These are phyloP conservation scores for Apiospora saccharicola DNA, from an alignment of 2,329 filamentous ascomycete genomes.

Conservation along the genomic window DNA sequence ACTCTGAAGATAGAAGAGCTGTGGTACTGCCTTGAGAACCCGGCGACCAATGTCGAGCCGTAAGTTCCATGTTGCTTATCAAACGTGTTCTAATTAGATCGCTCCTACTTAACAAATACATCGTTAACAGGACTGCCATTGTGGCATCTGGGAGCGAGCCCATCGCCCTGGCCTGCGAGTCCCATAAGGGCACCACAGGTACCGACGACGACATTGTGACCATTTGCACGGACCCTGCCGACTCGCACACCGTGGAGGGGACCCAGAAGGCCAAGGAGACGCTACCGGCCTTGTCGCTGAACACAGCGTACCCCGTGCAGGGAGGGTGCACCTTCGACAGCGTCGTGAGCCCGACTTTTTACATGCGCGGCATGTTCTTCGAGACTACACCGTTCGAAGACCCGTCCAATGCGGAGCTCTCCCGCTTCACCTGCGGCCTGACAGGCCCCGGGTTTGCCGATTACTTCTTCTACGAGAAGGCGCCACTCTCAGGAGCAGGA, in stretches of 20 bases:
- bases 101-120: background rate
- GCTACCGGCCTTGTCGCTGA: background rate
- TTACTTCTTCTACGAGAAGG: constrained; percentile 10
- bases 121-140: background rate
- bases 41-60: background rate
- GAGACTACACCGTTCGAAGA: constrained; percentile 5
- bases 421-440: constrained; percentile 9
- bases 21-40: constrained; percentile 1
- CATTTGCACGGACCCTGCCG: constrained; percentile 3
- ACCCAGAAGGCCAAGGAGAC: background rate
- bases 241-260: background rate
- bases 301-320: background rate
- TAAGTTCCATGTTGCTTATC: background rate
- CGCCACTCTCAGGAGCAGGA: background rate
- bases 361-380: constrained; percentile 18
- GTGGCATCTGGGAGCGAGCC: background rate
- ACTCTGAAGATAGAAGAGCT: constrained; percentile 13
- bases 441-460: background rate
- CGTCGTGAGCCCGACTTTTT: constrained; percentile 16
- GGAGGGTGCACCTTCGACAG: constrained; percentile 7
- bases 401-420: background rate
- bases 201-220: background rate
- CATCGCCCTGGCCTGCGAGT: constrained; percentile 2
- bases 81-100: background rate
- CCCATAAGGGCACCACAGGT: background rate